Conservation (phyloP, 192 early-diverging fungal genomes). For the Gonapodya prolifera region DNA sequence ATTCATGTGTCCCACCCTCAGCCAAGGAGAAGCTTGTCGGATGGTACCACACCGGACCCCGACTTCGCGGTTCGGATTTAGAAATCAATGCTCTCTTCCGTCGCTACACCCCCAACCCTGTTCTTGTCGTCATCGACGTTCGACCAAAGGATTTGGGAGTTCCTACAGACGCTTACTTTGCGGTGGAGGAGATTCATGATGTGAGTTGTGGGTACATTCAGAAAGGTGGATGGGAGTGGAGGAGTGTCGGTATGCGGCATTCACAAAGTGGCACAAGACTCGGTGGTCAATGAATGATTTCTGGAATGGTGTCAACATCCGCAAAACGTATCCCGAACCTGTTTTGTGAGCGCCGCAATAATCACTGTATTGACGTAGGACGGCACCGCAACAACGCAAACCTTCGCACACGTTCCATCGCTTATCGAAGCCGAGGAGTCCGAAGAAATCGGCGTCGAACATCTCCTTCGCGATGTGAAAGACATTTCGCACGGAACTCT, state of each 20-base stretch:
- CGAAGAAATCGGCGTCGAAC: slow-evolving; percentile 99
- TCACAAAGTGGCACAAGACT: too few relatives aligned
- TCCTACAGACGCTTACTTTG: slow-evolving; percentile 94
- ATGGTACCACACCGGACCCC: slow-evolving; percentile 99
- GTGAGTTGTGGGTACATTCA: slow-evolving; percentile 27
- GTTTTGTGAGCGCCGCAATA: slow-evolving; percentile 9
- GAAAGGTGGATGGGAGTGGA: not conserved
- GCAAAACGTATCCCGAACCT: slow-evolving; percentile 2
- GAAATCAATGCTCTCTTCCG: slow-evolving; percentile 98
- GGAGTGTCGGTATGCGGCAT: not conserved
- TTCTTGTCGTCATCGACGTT: slow-evolving; percentile 95
- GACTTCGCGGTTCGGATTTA: slow-evolving; percentile 87
- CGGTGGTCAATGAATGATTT: not conserved
- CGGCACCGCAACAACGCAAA: slow-evolving; percentile 90
- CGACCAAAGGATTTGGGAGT: slow-evolving; percentile 85
- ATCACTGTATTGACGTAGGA: slow-evolving; percentile 44
- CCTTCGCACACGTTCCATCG: slow-evolving; percentile 91
- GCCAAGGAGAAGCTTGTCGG: slow-evolving; percentile 93
- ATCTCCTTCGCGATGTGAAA: slow-evolving; percentile 95
- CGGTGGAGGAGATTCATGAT: slow-evolving; percentile 96
- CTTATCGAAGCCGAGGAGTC: slow-evolving; percentile 97
- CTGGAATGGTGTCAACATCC: not conserved
- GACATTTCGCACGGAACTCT: slow-evolving; percentile 91
- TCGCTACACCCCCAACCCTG: slow-evolving; percentile 85
- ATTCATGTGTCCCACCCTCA: slow-evolving; percentile 16